Percentiles rank a stretch among this genome's conserved stretches.
Conservation (phyloP, 805 yeast species). For the Yarrowia sp. region DNA sequence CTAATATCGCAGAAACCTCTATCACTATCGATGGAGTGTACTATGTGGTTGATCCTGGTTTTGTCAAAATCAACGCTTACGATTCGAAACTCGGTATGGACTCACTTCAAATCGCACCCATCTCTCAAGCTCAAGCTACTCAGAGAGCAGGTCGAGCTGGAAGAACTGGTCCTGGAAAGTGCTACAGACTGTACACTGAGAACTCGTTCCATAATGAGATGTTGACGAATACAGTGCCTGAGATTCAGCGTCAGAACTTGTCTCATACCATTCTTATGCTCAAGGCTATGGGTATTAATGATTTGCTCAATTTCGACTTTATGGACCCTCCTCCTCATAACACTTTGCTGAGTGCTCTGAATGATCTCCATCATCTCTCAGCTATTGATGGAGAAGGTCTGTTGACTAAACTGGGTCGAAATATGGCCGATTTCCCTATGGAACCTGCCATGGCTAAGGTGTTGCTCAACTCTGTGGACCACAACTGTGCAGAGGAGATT, state of each 20-base stretch:
- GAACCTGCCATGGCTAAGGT: slow-evolving; percentile 87
- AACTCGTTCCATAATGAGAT: slow-evolving; percentile 76
- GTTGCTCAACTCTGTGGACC: slow-evolving; percentile 58
- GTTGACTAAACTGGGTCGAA: slow-evolving; percentile 71
- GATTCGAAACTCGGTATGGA: slow-evolving; percentile 89
- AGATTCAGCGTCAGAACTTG: slow-evolving; percentile 81
- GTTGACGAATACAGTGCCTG: slow-evolving; percentile 80
- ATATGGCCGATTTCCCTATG: slow-evolving; percentile 89
- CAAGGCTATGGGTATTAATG: slow-evolving; percentile 80
- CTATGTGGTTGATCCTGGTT: slow-evolving; percentile 92
- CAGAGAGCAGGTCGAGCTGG: slow-evolving; percentile 99
- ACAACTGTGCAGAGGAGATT: slow-evolving; percentile 64
- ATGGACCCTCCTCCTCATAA: slow-evolving; percentile 84
- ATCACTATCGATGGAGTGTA: slow-evolving; percentile 94
- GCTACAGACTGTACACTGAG: slow-evolving; percentile 85
- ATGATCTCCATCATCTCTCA: slow-evolving; percentile 79
- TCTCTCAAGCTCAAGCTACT: slow-evolving; percentile 92
- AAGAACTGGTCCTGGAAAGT: slow-evolving; percentile 94
- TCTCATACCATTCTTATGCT: slow-evolving; percentile 72
- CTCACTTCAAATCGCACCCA: slow-evolving; percentile 77
- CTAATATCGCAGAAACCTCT: slow-evolving; percentile 97
- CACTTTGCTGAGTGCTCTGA: slow-evolving; percentile 70
- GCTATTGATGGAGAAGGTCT: slow-evolving; percentile 80
- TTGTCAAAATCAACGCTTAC: slow-evolving; percentile 86
- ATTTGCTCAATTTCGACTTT: slow-evolving; percentile 78